Base-by-base conservation (phyloP, 805 yeast genomes). In the Myxozyma udenii region DNA sequence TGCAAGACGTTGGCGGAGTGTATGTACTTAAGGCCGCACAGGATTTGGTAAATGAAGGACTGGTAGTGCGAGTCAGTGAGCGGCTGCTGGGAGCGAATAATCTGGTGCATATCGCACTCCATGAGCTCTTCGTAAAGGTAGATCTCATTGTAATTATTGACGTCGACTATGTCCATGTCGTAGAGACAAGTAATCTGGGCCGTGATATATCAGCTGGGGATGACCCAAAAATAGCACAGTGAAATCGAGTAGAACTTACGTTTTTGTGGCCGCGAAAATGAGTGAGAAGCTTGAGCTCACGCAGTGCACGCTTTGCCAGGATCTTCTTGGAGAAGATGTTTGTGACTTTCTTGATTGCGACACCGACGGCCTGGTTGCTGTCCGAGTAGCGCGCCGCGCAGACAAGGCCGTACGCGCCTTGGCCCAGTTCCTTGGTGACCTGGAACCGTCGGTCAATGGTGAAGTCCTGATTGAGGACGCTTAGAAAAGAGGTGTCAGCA, bases 41-140 rank as follows among this genome's bases (percentile, higher is more conserved):
- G 74, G 26, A 87, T 85, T 71, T 91, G 98, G 67, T 93, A 93
- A 16, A 87, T 78, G 64, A 93, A 93, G 5, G 58, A 83, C 71
- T 93, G 98, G 69, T 87, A 90, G 68, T 93, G 98, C 28, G 90
- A 87, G 67, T 93, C 98, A 1, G 96, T 87, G 60, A 93, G 74
- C 0, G 95, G 86, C 68, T 93, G 98, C 19, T 90, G 91, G 9
- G 96, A 86, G 61, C 95, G 78, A 57, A 93, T 91, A 64, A 93
- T 93, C 69, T 91, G 98, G 70, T 91, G 96, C 88, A 93, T 84
- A 69, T 93, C 98, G 70, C 98, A 91, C 68, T 91, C 98, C 98
- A 93, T 93, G 62, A 91, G 74, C 70, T 91, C 98, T 61, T 93
- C 98, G 65, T 93, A 93, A 5, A 93, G 74, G 61, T 93, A 93